Evolutionary conservation across 2,329 filamentous ascomycete species (phyloP), one percentile per base, ranked within the genome.

Genomic region (Fusarium sambucinum): DNA sequence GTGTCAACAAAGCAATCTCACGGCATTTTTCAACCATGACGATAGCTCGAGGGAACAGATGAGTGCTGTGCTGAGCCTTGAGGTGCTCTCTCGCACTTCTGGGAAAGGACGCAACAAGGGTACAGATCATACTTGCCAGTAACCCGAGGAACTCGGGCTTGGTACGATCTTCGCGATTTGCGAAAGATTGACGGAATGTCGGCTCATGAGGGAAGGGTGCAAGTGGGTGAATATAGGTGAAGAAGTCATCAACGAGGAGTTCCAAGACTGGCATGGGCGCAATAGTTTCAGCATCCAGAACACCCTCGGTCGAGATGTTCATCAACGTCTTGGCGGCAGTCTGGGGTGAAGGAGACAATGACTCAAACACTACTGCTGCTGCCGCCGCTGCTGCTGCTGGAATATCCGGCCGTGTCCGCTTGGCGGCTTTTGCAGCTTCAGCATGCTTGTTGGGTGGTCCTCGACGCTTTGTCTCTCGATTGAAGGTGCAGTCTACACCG

Each of bases 151-250:
- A 94, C 17, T 87, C 84, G 12, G 87, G 86, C 68, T 88, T 89
- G 9, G 83, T 86, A 53, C 88, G 83, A 74, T 93, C 91, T 73
- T 92, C 87, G 33, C 91, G 84, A 55, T 85, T 85, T 10, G 84
- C 84, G 76, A 93, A 92, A 2, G 88, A 88, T 64, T 88, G 85
- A 23, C 91, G 86, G 76, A 94, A 94, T 6, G 90, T 91, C 1
- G 91, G 90, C 75, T 94, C 90, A 77, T 94, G 92, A 0, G 92
- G 92, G 59, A 94, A 94, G 0, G 92, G 92, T 59, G 87, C 87
- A 11, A 94, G 84, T 2, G 92, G 92, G 71, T 94, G 90, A 54
- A 94, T 90, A 76, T 93, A 93, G 19, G 90, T 93, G 79, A 94
- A 94, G 83, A 92, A 94, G 80, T 94, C 92, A 76, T 94, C 90